A percentile compares a stretch with the other conserved stretches of the same genome.
phyloP scores from a whole-genome alignment of 148 eudicot species.

The Talinum fruticosum region DNA sequence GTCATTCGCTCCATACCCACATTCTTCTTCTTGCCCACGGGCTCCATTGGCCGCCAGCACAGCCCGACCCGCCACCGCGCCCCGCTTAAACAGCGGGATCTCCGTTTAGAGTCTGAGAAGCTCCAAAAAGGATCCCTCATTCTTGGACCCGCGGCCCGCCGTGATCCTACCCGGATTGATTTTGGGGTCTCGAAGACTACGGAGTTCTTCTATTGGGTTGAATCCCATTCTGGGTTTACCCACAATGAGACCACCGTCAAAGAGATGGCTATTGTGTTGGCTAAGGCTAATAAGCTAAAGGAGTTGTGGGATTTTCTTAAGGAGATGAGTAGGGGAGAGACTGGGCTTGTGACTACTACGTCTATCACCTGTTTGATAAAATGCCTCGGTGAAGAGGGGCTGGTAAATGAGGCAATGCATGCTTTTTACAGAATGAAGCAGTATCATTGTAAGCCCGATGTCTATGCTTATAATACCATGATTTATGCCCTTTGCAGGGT shows the following conservation, averaged over 20 bases:
- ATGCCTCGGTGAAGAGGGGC: slow-evolving; percentile 74
- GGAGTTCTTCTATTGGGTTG: slow-evolving; percentile 71
- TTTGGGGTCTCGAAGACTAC: slow-evolving; percentile 52
- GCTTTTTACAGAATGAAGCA: slow-evolving; percentile 77
- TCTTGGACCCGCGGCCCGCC: slow-evolving; percentile 69
- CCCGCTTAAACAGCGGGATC: slow-evolving; percentile 60
- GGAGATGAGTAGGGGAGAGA: slow-evolving; percentile 47
- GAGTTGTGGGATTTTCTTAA: slow-evolving; percentile 63
- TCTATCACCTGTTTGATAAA: slow-evolving; percentile 81
- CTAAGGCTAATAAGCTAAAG: slow-evolving; percentile 53
- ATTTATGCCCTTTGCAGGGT: slow-evolving; percentile 73
- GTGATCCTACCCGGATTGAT: slow-evolving; percentile 48
- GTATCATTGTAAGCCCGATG: slow-evolving; percentile 80
- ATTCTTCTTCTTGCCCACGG: slow-evolving; percentile 55
- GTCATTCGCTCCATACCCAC: slow-evolving; percentile 59
- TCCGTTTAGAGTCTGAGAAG: slow-evolving; percentile 42
- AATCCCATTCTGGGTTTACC: slow-evolving; percentile 45
- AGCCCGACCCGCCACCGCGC: slow-evolving; percentile 54
- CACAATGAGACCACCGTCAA: slow-evolving; percentile 65
- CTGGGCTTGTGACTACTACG: slow-evolving; percentile 49
- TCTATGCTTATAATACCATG: slow-evolving; percentile 62
- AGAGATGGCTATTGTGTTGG: slow-evolving; percentile 74
- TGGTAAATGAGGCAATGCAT: slow-evolving; percentile 62
- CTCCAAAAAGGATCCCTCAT: slow-evolving; percentile 39
- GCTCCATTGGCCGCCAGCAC: slow-evolving; percentile 65